These are phyloP conservation scores for Salix dunnii DNA, from an alignment of 345 rosid species.

Conservation along the genomic window DNA sequence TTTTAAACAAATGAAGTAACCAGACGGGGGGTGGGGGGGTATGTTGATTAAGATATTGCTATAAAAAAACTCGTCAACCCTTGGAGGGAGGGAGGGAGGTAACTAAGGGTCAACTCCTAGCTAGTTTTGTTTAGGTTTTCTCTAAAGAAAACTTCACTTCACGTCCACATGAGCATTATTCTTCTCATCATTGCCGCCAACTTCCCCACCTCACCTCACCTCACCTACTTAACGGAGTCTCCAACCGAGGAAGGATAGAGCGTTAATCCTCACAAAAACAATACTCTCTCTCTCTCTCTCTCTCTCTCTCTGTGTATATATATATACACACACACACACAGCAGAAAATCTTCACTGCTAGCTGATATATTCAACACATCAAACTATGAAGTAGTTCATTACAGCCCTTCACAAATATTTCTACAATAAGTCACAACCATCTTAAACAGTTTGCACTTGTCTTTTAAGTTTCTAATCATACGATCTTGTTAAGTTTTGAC, in stretches of 20 bases:
- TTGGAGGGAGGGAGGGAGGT: not conserved
- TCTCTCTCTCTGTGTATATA: not conserved
- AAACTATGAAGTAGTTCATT: not conserved
- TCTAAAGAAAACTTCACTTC: not conserved
- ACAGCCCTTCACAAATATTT: not conserved
- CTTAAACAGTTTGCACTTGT: not conserved
- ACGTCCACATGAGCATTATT: slow-evolving; percentile 11
- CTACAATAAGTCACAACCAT: slow-evolving; percentile 23
- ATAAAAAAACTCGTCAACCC: not conserved
- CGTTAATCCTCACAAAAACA: not conserved
- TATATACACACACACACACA: not conserved
- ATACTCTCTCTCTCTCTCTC: not conserved
- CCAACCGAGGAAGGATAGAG: not conserved
- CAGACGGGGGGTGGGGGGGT: not conserved
- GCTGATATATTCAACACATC: not conserved
- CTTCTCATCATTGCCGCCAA: slow-evolving; percentile 34
- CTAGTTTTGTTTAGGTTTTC: slow-evolving; percentile 5
- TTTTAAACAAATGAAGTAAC: not conserved
- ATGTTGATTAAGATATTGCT: slow-evolving; percentile 13
- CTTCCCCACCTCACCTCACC: slow-evolving; percentile 25
- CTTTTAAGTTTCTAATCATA: slow-evolving; percentile 27
- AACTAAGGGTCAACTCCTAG: slow-evolving; percentile 9
- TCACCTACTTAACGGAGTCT: slow-evolving; percentile 24
- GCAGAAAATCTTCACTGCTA: not conserved
- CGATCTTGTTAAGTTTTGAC: slow-evolving; percentile 36